phyloP scores from a whole-genome alignment of 176 grass and related monocot genomes.

The Oryza rufipogon region DNA sequence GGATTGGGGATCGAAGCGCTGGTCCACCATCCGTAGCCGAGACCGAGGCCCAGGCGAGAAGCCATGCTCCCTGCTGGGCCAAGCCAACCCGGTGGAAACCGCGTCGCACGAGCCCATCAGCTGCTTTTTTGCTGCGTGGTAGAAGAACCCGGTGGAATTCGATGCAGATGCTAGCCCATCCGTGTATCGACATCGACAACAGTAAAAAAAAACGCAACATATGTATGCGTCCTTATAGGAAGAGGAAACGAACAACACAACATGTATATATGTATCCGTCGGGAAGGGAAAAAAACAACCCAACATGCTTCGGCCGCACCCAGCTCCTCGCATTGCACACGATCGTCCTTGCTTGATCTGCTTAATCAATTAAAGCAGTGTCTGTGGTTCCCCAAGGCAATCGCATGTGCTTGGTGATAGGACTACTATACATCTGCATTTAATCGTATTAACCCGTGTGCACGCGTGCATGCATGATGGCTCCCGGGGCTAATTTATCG shows the following conservation, averaged over 20 bases:
- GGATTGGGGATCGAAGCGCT: too few species aligned
- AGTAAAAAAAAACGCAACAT: neutral
- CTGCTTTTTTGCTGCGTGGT: too few species aligned
- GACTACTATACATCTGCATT: neutral
- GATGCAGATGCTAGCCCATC: too few species aligned
- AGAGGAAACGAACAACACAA: neutral
- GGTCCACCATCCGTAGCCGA: neutral
- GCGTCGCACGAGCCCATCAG: neutral
- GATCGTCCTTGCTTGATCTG: conserved; percentile 5
- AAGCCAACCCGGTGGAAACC: too few species aligned
- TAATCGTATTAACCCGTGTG: neutral
- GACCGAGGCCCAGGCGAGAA: conserved; percentile 8
- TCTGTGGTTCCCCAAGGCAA: conserved; percentile 38
- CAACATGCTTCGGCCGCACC: neutral
- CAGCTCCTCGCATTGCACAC: neutral
- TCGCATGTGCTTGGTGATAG: conserved; percentile 34
- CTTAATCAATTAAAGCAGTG: conserved; percentile 21
- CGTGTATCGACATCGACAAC: too few species aligned
- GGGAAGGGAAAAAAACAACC: neutral
- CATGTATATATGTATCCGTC: too few species aligned
- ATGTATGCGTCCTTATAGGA: neutral
- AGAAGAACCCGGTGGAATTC: too few species aligned
- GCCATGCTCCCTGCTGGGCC: neutral
- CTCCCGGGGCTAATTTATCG: neutral
- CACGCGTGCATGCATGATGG: neutral